Base-by-base conservation (phyloP, 1,284 basidiomycete genomes). In the Trichosporon sp. region DNA sequence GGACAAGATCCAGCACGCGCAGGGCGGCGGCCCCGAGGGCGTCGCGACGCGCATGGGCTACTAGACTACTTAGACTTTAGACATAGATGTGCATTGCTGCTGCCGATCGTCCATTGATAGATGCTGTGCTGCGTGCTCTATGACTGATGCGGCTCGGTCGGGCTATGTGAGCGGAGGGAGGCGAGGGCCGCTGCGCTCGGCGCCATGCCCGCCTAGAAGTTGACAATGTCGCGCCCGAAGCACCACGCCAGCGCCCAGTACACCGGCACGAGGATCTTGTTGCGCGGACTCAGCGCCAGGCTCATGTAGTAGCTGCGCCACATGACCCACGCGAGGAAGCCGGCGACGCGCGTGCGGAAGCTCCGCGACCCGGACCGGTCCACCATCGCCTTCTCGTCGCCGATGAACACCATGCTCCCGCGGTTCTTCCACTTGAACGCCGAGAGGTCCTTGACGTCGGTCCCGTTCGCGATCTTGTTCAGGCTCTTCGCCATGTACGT, bases 151-250 rank as follows among this genome's bases (percentile, higher is more conserved):
- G 32, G 9, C 32, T 32, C 9, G 32, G 32, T 32, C 32, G 5
- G 4, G 9, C 32, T 32, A 9, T 4, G 32, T 9, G 32, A 32
- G 32, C 32, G 9, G 32, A 4, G 5, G 9, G 32, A 4, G 9
- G 32, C 32, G 35, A 38, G 12, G 35, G 44, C 44, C 44, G 44
- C 44, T 47, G 6, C 44, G 44, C 44, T 47, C 44, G 44, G n/a
- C n/a, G n/a, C n/a, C n/a, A n/a, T n/a, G n/a, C 44, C 9, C 44
- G 44, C 2, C 85, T 81, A 93, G 80, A 93, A 92, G 21, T 90
- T 87, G 11, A 89, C 91, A 63, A 93, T 82, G 79, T 93, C 91
- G 18, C 92, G 87, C 6, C 92, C 92, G 77, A 92, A 92, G 69
- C 92, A 88, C 88, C 88, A 74, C 29, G 80, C 78, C 67, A 79